Base-by-base conservation (phyloP, 352 stramenopile species). In the Stramenopiles sp. region DNA sequence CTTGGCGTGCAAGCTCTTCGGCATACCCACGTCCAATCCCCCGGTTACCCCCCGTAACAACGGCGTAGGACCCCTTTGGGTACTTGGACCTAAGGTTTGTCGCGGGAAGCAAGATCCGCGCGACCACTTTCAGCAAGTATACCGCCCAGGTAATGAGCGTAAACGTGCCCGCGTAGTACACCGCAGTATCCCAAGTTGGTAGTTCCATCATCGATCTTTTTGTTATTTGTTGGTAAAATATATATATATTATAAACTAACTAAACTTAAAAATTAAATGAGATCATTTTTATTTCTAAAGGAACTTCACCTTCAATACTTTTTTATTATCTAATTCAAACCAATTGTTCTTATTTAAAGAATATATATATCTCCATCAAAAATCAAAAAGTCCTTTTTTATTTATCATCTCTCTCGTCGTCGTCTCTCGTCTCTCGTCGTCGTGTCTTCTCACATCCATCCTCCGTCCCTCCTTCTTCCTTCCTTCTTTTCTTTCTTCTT, bases 311-410 rank as follows among this genome's bases (percentile, higher is more conserved):
- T 18, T 63, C 12, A 63, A 63, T 63, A 63, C 43, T 63, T 63
- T 63, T 63, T 63, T 63, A 25, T 18, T 12, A 63, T 63, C 25
- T 63, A 63, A 12, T 18, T 63, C 43, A 18, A 63, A 18, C 12
- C 43, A 63, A 63, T 63, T 18, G 25, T 63, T 18, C 43, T 63
- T 63, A 18, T 63, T 63, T 63, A 63, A 63, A 63, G 25, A 63
- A 63, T 63, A 63, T 63, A 63, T 63, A 63, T 63, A 18, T 63
- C 12, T 63, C 12, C 25, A 63, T 25, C 25, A 63, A 63, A 63
- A 63, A 63, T 63, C 25, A 63, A 63, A 63, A 63, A 18, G 25
- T 63, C 25, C 43, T 63, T 25, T 63, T 25, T 63, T 25, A 18
- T 63, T 63, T 25, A 18, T 25, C 25, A 12, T 63, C 43, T 63